These are phyloP conservation scores for Halteria grandinella DNA, from an alignment of 73 alveolate species.

Conservation along the genomic window DNA sequence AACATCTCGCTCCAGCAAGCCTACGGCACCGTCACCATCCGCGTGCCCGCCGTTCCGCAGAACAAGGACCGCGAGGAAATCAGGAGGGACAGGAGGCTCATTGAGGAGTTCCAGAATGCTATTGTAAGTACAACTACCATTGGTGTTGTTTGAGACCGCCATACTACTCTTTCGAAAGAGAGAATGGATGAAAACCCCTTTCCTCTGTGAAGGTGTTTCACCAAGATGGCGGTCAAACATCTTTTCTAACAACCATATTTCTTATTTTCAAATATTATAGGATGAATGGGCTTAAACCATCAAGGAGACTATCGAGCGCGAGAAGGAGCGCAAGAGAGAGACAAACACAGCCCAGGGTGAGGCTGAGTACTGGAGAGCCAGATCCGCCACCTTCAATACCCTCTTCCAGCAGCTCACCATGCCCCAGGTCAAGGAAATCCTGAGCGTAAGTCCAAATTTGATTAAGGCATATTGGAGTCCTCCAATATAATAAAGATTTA, in stretches of 20 bases:
- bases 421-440: conserved; percentile 68
- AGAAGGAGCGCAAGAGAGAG: conserved; percentile 55
- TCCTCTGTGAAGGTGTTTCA: too few relatives aligned
- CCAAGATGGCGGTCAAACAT: too few relatives aligned
- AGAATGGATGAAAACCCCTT: too few relatives aligned
- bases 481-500: too few relatives aligned
- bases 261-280: too few relatives aligned
- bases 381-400: conserved; percentile 82
- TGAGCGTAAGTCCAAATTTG: conserved; percentile 21
- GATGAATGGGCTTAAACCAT: conserved; percentile 74
- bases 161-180: too few relatives aligned
- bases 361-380: conserved; percentile 82
- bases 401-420: conserved; percentile 76
- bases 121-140: conserved; percentile 56
- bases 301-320: conserved; percentile 61
- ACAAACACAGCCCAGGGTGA: conserved; percentile 82
- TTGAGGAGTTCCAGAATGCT: conserved; percentile 43
- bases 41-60: conserved; percentile 63
- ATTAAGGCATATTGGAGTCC: too few relatives aligned
- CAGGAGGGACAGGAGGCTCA: conserved; percentile 46
- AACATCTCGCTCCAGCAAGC: conserved; percentile 70
- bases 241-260: too few relatives aligned
- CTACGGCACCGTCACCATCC: conserved; percentile 74
- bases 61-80: conserved; percentile 51
- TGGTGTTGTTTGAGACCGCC: too few relatives aligned